Evolutionary conservation across 305 asterid genomes (phyloP).

Genomic region (Petunia hybrid): DNA sequence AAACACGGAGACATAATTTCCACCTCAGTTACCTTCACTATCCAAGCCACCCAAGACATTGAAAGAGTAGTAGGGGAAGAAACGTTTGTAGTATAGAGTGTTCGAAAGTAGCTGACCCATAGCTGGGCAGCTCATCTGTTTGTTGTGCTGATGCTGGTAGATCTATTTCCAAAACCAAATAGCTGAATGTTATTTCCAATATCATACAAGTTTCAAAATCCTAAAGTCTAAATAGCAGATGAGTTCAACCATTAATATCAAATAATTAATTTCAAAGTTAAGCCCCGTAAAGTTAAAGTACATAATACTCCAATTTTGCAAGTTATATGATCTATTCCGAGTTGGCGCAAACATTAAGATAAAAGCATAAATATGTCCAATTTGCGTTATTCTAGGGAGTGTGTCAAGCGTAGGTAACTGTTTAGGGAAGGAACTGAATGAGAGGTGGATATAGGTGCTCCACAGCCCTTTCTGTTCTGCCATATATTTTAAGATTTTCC

Average conservation of each 20-base stretch:
- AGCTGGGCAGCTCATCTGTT: conserved; percentile 79
- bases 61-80: conserved; percentile 92
- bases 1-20: conserved; percentile 3
- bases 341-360: background rate
- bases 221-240: background rate
- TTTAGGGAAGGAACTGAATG: conserved; percentile 1
- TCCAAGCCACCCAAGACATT: conserved; percentile 94
- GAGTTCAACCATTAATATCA: background rate
- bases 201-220: background rate
- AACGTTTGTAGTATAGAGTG: conserved; percentile 87
- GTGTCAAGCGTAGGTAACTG: background rate
- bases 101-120: conserved; percentile 94
- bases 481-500: background rate
- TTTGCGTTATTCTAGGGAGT: background rate
- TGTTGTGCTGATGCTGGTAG: conserved; percentile 91
- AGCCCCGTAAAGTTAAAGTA: background rate
- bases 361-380: background rate
- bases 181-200: conserved; percentile 12
- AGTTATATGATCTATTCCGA: background rate
- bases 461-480: background rate
- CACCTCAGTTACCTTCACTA: conserved; percentile 61
- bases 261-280: background rate
- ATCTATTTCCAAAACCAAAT: conserved; percentile 42
- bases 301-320: background rate
- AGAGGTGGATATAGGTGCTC: background rate